Evolutionary conservation across 2,329 filamentous ascomycete species (phyloP).

Genomic region (Fusarium aywerte): DNA sequence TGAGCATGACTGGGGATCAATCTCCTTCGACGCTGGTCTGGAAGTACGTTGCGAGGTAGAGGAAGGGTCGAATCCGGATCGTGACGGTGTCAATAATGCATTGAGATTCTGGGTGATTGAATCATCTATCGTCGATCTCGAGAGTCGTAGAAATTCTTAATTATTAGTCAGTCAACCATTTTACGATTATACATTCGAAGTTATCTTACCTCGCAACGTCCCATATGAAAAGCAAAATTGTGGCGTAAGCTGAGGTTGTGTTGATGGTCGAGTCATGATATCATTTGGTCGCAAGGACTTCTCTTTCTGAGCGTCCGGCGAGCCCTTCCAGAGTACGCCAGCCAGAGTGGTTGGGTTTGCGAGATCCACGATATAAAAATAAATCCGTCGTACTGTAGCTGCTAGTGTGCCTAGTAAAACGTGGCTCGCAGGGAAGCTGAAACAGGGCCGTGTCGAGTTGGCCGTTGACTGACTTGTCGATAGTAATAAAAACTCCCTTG

Average conservation of each 20-base stretch:
- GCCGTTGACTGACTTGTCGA: not conserved
- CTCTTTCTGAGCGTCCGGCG: slow-evolving; percentile 52
- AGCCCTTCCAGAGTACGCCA: slow-evolving; percentile 61
- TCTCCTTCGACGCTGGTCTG: slow-evolving; percentile 60
- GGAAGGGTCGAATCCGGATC: slow-evolving; percentile 78
- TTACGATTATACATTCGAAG: not conserved
- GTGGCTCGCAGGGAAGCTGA: slow-evolving; percentile 15
- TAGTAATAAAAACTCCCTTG: not conserved
- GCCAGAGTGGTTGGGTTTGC: slow-evolving; percentile 56
- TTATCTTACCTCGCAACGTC: slow-evolving; percentile 70
- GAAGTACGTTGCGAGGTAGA: slow-evolving; percentile 75
- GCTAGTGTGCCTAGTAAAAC: slow-evolving; percentile 23
- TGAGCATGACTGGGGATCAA: slow-evolving; percentile 72
- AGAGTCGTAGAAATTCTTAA: slow-evolving; percentile 88
- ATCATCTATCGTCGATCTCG: slow-evolving; percentile 87
- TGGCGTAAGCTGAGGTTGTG: slow-evolving; percentile 68
- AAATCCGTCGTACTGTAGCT: not conserved
- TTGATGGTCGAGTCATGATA: slow-evolving; percentile 60
- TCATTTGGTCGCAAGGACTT: slow-evolving; percentile 47
- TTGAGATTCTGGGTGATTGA: slow-evolving; percentile 94
- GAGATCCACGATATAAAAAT: not conserved
- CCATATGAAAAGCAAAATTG: slow-evolving; percentile 82
- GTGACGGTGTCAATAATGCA: slow-evolving; percentile 81
- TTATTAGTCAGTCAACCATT: slow-evolving; percentile 19
- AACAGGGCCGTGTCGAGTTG: slow-evolving; percentile 23